Base-by-base conservation (phyloP, 352 stramenopile genomes). In the Phytophthora citrophthora region DNA sequence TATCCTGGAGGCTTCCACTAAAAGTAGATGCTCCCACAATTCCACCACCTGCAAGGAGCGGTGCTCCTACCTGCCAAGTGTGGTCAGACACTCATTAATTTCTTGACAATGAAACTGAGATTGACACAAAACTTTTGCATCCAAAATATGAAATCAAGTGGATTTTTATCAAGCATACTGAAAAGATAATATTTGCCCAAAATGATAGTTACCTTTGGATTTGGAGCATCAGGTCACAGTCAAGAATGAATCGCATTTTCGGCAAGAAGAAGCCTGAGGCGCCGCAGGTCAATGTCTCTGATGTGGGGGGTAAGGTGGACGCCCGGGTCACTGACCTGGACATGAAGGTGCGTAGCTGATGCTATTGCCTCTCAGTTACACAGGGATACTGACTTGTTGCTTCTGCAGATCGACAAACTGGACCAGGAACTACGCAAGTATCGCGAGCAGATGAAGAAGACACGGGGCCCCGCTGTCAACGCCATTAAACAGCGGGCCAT, bases 341-440 rank as follows among this genome's bases (percentile, higher is more conserved):
- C 50, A 80, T 87, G 63, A 94, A 95, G 74, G 88, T 94, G 44
- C 40, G 64, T 47, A 39, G 6, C 36, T 51, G 18, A 10, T 3
- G 18, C 5, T 38, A 16, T 31, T 9, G 12, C 5, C 26, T 13
- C 31, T n/a, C 44, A 18, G 7, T 52, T 36, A 23, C 26, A 10
- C 13, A 13, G 3, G 12, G 23, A 15, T 11, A 27, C 54, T 70
- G 39, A 70, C 34, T 32, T 9, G 12, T 41, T 54, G 15, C 7
- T 24, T 20, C 10, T 18, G 32, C 40, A 95, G 88, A 93, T 95
- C 50, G 76, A 79, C 16, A 89, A 91, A 61, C 70, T 94, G 18
- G 83, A 95, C 36, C 71, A 95, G 59, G 88, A 95, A 61, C 69
- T 95, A 36, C 76, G 79, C 56, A 93, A 93, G 56, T 89, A 93